phyloP scores from a whole-genome alignment of 1,284 basidiomycete genomes.

The Entoloma clypeatum region DNA sequence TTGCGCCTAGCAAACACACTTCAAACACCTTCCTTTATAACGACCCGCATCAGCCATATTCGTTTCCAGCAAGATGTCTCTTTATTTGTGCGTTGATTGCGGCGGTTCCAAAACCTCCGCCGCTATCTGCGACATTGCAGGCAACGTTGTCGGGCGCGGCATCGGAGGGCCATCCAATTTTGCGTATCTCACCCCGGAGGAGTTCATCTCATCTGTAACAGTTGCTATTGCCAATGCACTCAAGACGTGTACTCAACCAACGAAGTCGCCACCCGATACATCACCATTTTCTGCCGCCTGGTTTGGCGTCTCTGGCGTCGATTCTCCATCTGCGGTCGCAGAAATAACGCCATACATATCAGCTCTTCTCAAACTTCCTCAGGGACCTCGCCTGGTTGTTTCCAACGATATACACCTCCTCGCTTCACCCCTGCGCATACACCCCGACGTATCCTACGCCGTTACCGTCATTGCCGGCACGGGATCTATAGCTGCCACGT shows the following conservation, averaged over 20 bases:
- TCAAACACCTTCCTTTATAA: too few species aligned
- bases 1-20: too few species aligned
- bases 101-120: constrained; percentile 80
- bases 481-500: constrained; percentile 65
- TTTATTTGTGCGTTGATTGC: constrained; percentile 77
- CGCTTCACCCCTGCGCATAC: constrained; percentile 61
- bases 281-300: constrained; percentile 61
- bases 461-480: constrained; percentile 70
- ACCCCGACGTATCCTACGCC: constrained; percentile 54
- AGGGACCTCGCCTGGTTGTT: constrained; percentile 51
- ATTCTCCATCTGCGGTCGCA: constrained; percentile 58
- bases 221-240: constrained; percentile 53
- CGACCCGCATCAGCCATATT: too few species aligned
- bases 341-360: constrained; percentile 51
- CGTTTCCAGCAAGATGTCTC: too few species aligned
- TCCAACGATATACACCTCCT: constrained; percentile 75
- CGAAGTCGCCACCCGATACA: constrained; percentile 33
- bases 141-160: constrained; percentile 58
- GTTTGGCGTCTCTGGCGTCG: constrained; percentile 76
- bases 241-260: constrained; percentile 35
- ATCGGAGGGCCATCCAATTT: constrained; percentile 52
- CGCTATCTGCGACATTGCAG: constrained; percentile 53
- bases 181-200: constrained; percentile 33
- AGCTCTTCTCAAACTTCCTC: constrained; percentile 50
- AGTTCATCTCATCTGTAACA: constrained; percentile 40